Base-by-base conservation (phyloP, 2,329 filamentous ascomycete species). In the Ophiocordyceps unilateralis region DNA sequence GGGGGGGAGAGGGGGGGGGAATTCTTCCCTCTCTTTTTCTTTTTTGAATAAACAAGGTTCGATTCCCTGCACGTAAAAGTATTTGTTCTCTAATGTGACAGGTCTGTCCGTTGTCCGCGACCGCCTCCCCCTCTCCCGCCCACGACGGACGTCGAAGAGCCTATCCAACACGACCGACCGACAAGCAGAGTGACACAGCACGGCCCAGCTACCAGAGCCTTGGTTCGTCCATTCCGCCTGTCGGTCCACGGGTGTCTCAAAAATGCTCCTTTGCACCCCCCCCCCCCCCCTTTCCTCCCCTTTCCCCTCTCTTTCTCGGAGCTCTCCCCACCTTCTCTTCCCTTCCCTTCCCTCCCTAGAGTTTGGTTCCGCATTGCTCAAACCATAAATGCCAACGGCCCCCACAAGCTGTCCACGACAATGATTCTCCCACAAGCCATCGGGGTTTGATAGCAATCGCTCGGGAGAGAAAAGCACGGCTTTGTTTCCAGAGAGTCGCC, bases 381-480 rank as follows among this genome's bases (percentile, higher is more conserved):
- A 58, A 57, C 47, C 54, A 59, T 58, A 59, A 59, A 60, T 55
- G 47, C 45, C 50, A 51, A 50, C 46, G 48, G 50, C 50, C 52
- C 54, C 58, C 56, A 54, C 54, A 43, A 17, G 7, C 41, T 39
- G 19, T 38, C 19, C 19, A 20, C 20, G 9, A 15, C 10, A 21
- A 20, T 12, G 10, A 38, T 12, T 9, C 15, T 17, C n/a, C 32
- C 32, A 9, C 5, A 17, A 9, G 6, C 15, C 7, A 9, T 34
- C 32, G 7, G 5, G 8, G 15, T 15, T 17, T n/a, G 15, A 26
- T n/a, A n/a, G n/a, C n/a, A n/a, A n/a, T n/a, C n/a, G n/a, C n/a
- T n/a, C n/a, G n/a, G n/a, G n/a, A n/a, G n/a, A n/a, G n/a, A n/a
- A n/a, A n/a, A n/a, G n/a, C n/a, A n/a, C n/a, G n/a, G n/a, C n/a